Percentiles rank a stretch among this genome's conserved stretches.
These are phyloP conservation scores for Monoraphidium neglectum DNA, from an alignment of 139 green algal genomes.

Conservation along the genomic window DNA sequence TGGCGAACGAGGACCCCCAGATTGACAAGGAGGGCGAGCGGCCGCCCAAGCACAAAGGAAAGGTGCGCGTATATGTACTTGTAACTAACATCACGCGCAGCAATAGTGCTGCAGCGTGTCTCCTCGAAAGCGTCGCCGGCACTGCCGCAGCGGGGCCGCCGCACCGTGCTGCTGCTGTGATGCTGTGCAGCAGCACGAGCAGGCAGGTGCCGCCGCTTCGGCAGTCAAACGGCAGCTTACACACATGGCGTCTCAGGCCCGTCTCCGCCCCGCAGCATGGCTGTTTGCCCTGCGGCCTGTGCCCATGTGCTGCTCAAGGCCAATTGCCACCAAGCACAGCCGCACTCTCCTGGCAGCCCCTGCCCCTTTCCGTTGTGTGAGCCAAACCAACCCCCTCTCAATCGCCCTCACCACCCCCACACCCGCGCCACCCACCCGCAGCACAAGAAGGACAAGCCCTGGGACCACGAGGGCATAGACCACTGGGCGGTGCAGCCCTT, in stretches of 20 bases:
- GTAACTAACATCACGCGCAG: background rate
- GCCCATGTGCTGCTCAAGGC: no score
- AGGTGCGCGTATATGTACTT: slow-evolving; percentile 7
- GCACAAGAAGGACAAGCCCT: slow-evolving; percentile 90
- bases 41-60: slow-evolving; percentile 27
- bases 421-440: slow-evolving; percentile 26
- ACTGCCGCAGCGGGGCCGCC: background rate
- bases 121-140: background rate
- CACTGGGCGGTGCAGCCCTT: slow-evolving; percentile 89
- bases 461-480: slow-evolving; percentile 96
- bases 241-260: no score
- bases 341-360: background rate
- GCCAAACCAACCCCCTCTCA: background rate
- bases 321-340: no score
- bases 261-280: no score
- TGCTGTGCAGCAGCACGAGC: no score
- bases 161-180: background rate
- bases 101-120: background rate
- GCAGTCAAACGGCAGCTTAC: no score
- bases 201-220: no score
- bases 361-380: no score
- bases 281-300: no score
- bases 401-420: background rate
- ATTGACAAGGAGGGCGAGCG: background rate
- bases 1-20: slow-evolving; percentile 1